Evolutionary conservation across 495 filamentous ascomycete species (phyloP), one percentile per base, ranked within the genome.

Genomic region (Trichocladium uniseriatum): DNA sequence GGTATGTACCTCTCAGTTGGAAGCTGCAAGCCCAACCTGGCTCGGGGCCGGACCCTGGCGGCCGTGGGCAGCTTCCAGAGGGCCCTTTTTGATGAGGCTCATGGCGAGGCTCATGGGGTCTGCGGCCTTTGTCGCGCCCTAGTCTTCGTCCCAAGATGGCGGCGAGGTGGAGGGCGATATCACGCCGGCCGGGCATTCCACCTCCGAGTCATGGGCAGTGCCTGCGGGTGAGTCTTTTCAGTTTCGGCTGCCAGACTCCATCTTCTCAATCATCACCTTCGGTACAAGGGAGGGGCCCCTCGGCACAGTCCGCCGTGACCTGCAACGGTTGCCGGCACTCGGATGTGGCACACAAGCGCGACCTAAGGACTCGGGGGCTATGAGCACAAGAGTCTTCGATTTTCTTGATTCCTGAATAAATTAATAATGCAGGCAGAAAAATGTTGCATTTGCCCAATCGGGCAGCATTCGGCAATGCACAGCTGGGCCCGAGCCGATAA

Each of bases 111-210:
- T 49, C 42, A 31, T 43, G 22, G 16, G 20, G 3, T 3, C 39
- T 43, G 47, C 38, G 38, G 24, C 47, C 38, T 14, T 29, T 10
- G 28, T 28, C 11, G 31, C 47, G 37, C 28, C 46, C 38, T 24
- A 28, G 46, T 18, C 16, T 14, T 49, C 28, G 38, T 34, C 46
- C 31, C 6, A 32, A 32, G 45, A 48, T 19, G 27, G 29, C 22
- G 11, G 34, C n/a, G 7, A 32, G 29, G 21, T 18, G 13, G 31
- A 32, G 31, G 31, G 13, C 31, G 13, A 10, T 11, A 3, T 3
- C 15, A 14, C 2, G 44, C 22, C 44, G 44, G 44, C 44, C 44
- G 21, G 45, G 45, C 45, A 18, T 40, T 49, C 14, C 32, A n/a
- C 21, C 10, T 19, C 24, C 6, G 21, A 24, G 20, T 6, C 19